Percentiles rank a stretch among this genome's conserved stretches.
These are phyloP conservation scores for Pseudevernia furfuracea DNA, from an alignment of 495 filamentous ascomycete species.

Conservation along the genomic window DNA sequence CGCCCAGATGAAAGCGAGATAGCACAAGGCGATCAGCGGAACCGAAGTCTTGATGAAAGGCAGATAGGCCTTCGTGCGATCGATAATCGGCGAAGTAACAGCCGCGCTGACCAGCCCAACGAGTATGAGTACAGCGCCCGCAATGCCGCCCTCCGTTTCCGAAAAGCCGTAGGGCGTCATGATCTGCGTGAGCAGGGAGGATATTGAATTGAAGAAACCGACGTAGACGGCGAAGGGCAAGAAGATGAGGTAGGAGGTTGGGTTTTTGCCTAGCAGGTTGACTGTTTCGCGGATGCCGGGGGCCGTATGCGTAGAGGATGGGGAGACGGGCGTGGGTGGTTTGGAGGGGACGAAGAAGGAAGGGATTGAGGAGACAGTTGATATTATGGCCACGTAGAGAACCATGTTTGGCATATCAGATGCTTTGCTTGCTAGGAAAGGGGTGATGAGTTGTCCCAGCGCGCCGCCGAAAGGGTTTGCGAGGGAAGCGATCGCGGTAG, in stretches of 20 bases:
- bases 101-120: constrained; percentile 74
- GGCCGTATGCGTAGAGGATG: constrained; percentile 44
- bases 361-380: constrained; percentile 63
- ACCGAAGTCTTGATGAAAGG: constrained; percentile 65
- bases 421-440: constrained; percentile 57
- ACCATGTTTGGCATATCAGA: constrained; percentile 72
- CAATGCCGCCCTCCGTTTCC: constrained; percentile 78
- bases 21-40: constrained; percentile 63
- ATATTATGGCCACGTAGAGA: constrained; percentile 77
- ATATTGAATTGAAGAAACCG: constrained; percentile 86
- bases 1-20: constrained; percentile 75
- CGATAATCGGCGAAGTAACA: constrained; percentile 69
- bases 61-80: constrained; percentile 74
- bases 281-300: constrained; percentile 45
- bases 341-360: constrained; percentile 75
- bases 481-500: constrained; percentile 76
- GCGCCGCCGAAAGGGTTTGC: constrained; percentile 87
- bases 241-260: constrained; percentile 69
- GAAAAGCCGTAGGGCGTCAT: constrained; percentile 72
- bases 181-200: constrained; percentile 84
- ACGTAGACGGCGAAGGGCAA: constrained; percentile 78
- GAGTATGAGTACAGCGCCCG: constrained; percentile 78
- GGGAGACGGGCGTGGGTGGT: constrained; percentile 67
- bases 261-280: constrained; percentile 40
- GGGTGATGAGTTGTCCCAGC: constrained; percentile 76